Evolutionary conservation across 1,139 yeast genomes (phyloP).

Genomic region (Pichiaceae sp.): DNA sequence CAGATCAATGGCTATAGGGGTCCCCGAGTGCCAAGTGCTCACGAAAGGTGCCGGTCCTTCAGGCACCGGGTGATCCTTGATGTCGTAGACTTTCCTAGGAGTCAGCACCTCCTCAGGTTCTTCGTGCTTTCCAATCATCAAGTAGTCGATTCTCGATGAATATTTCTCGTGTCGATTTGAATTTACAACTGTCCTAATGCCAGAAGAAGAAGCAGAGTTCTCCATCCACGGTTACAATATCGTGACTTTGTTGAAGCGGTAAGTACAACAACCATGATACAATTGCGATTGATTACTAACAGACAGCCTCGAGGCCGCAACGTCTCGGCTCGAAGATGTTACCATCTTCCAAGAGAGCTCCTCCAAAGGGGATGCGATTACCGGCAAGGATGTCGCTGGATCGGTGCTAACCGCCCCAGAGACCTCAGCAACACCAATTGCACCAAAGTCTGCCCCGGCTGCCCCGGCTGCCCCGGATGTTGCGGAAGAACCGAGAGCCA

Average conservation of each 20-base stretch:
- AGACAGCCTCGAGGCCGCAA: conserved; percentile 76
- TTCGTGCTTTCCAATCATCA: neutral
- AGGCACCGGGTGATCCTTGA: conserved; percentile 34
- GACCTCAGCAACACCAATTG: conserved; percentile 5
- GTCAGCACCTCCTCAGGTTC: conserved; percentile 23
- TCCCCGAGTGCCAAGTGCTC: conserved; percentile 39
- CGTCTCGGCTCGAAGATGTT: conserved; percentile 84
- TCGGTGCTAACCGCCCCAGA: neutral
- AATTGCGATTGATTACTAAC: neutral
- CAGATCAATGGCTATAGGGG: conserved; percentile 77
- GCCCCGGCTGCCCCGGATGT: conserved; percentile 15
- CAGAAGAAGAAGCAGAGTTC: conserved; percentile 49
- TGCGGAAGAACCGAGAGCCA: conserved; percentile 32
- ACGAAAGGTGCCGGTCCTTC: conserved; percentile 46
- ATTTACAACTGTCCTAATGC: conserved; percentile 16
- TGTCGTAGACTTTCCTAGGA: conserved; percentile 42
- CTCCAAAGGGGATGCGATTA: conserved; percentile 26
- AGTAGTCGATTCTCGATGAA: neutral
- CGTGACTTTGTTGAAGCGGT: conserved; percentile 67
- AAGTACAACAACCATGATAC: conserved; percentile 13
- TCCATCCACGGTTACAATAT: conserved; percentile 74
- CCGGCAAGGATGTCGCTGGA: conserved; percentile 8
- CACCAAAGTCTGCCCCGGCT: conserved; percentile 12
- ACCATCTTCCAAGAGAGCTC: conserved; percentile 67
- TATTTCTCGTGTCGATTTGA: neutral